These are phyloP conservation scores for Arthrobotrys pseudoclavata DNA, from an alignment of 2,329 filamentous ascomycete species.

Conservation along the genomic window DNA sequence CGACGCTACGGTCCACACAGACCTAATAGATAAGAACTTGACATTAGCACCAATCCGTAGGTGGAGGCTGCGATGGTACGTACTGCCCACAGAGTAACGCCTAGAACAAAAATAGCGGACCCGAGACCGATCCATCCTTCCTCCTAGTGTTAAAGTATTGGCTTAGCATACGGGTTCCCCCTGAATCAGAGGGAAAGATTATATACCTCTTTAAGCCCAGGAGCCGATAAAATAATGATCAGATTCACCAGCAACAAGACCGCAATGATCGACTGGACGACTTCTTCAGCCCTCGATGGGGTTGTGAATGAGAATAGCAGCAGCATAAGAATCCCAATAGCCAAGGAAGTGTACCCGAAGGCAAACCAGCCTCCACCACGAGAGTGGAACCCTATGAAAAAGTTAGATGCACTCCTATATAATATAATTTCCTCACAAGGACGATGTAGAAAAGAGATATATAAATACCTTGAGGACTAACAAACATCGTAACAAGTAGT, in stretches of 20 bases:
- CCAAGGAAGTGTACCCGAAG: constrained; percentile 79
- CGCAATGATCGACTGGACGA: constrained; percentile 78
- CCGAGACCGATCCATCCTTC: constrained; percentile 82
- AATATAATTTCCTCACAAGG: not conserved
- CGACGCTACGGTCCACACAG: constrained; percentile 82
- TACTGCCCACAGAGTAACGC: constrained; percentile 76
- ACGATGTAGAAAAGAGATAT: not conserved
- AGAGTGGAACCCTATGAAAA: constrained; percentile 73
- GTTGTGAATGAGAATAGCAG: constrained; percentile 87
- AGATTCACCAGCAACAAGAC: constrained; percentile 79
- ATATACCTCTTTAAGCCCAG: constrained; percentile 74
- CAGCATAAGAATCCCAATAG: constrained; percentile 80
- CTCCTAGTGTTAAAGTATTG: constrained; percentile 28
- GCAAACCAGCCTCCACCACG: constrained; percentile 91
- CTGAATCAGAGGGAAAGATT: not conserved
- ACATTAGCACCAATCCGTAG: not conserved
- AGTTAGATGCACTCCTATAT: not conserved
- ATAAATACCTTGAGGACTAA: constrained; percentile 79
- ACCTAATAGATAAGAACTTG: constrained; percentile 66
- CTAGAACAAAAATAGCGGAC: constrained; percentile 83
- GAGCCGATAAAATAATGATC: constrained; percentile 82
- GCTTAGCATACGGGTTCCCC: constrained; percentile 2
- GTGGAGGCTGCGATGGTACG: not conserved
- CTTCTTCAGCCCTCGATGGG: constrained; percentile 82
- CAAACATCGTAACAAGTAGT: constrained; percentile 88